phyloP scores from a whole-genome alignment of 1,139 yeast species.

The Candida dubliniensis region DNA sequence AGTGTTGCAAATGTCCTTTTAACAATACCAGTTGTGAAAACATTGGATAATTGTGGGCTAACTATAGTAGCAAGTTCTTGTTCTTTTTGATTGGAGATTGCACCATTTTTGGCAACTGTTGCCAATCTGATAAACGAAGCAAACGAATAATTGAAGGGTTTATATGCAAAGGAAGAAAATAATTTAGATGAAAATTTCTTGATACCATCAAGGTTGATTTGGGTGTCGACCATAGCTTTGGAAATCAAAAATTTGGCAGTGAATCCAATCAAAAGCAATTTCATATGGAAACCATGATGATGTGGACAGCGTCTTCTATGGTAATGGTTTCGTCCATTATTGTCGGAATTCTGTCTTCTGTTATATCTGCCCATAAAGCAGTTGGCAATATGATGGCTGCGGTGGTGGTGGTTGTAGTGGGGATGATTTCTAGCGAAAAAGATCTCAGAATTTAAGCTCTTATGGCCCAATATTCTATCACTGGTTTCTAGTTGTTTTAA shows the following conservation, averaged over 20 bases:
- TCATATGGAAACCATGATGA: slow-evolving; percentile 7
- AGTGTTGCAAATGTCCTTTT: slow-evolving; percentile 9
- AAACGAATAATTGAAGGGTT: slow-evolving; percentile 4
- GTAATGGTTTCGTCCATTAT: neutral
- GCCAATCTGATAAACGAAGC: slow-evolving; percentile 1
- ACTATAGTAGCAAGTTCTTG: neutral
- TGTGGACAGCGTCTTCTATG: neutral
- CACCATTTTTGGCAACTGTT: slow-evolving; percentile 1
- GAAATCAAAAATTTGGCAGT: slow-evolving; percentile 15
- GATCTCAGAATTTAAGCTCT: neutral
- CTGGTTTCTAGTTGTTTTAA: slow-evolving; percentile 12
- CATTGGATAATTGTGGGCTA: slow-evolving; percentile 2
- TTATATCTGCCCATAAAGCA: neutral
- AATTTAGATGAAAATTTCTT: slow-evolving; percentile 10
- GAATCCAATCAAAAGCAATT: slow-evolving; percentile 12
- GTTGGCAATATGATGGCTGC: slow-evolving; percentile 1
- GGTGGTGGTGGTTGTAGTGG: neutral
- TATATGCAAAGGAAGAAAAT: slow-evolving; percentile 9
- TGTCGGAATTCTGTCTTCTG: neutral
- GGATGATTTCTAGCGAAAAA: neutral
- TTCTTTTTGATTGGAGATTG: neutral
- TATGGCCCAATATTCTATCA: slow-evolving; percentile 8
- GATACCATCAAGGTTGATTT: slow-evolving; percentile 10
- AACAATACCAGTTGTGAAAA: slow-evolving; percentile 8
- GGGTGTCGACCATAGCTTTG: slow-evolving; percentile 12